phyloP scores from a whole-genome alignment of 495 filamentous ascomycete species.

The Podospora sp. region DNA sequence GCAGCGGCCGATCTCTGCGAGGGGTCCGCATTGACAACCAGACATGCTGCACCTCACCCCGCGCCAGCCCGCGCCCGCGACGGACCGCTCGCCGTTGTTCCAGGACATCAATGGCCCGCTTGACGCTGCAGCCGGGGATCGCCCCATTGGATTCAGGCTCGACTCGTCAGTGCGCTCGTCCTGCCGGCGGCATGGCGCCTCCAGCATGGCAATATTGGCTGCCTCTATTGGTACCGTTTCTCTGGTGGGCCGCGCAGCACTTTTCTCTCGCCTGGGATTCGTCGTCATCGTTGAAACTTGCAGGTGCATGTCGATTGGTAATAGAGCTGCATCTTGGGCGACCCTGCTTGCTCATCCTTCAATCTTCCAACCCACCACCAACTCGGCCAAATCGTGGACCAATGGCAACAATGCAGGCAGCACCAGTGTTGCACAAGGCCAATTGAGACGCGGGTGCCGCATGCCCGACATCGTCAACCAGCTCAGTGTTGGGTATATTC shows the following conservation, averaged over 20 bases:
- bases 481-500: slow-evolving; percentile 8
- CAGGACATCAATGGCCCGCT: slow-evolving; percentile 1
- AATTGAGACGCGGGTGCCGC: not conserved
- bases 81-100: slow-evolving; percentile 13
- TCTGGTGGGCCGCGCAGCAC: slow-evolving; percentile 15
- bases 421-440: not conserved
- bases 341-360: slow-evolving; percentile 21
- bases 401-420: slow-evolving; percentile 4
- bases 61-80: not conserved
- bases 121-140: slow-evolving; percentile 1
- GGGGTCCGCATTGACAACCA: not conserved
- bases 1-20: not conserved
- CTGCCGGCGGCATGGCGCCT: slow-evolving; percentile 10
- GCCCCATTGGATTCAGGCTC: not conserved
- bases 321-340: slow-evolving; percentile 12
- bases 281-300: not conserved
- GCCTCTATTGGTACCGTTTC: slow-evolving; percentile 6
- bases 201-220: not conserved
- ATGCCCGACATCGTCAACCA: slow-evolving; percentile 14
- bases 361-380: slow-evolving; percentile 4
- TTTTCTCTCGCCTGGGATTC: slow-evolving; percentile 9
- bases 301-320: slow-evolving; percentile 19
- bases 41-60: not conserved
- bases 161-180: not conserved
- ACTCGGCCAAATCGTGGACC: slow-evolving; percentile 11